Evolutionary conservation across 2,329 filamentous ascomycete species (phyloP).

Genomic region (Furcasterigmium sp.): DNA sequence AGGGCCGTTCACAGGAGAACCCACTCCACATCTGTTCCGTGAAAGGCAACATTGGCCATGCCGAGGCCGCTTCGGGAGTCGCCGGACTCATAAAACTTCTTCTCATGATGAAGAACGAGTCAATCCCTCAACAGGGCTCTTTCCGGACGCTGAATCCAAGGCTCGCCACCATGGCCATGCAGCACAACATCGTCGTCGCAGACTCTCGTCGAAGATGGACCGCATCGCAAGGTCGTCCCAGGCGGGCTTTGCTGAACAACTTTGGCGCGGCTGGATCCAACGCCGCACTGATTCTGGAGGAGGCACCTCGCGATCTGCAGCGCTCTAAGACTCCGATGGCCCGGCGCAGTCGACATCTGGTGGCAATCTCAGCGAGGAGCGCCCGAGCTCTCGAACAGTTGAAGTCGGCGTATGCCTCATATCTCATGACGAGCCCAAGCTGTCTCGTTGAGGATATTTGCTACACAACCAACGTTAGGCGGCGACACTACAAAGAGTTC

Average conservation of each 20-base stretch:
- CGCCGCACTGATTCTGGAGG: conserved; percentile 15
- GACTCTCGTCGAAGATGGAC: not conserved
- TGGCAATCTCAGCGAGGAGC: not conserved
- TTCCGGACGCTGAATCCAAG: conserved; percentile 21
- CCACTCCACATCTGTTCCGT: conserved; percentile 4
- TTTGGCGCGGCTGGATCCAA: conserved; percentile 25
- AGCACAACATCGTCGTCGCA: not conserved
- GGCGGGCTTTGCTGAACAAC: conserved; percentile 26
- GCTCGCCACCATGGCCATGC: not conserved
- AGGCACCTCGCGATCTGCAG: not conserved
- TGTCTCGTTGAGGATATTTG: conserved; percentile 11
- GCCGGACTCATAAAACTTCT: conserved; percentile 18
- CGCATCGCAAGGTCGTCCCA: conserved; percentile 2
- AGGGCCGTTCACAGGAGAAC: not conserved
- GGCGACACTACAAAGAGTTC: conserved; percentile 8
- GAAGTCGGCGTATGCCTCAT: not conserved
- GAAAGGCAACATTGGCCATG: conserved; percentile 36
- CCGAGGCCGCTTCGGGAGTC: conserved; percentile 14
- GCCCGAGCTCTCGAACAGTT: not conserved
- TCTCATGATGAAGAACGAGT: conserved; percentile 16
- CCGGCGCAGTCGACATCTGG: not conserved
- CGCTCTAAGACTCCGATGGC: no score
- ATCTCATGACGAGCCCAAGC: not conserved
- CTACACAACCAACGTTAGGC: conserved; percentile 16
- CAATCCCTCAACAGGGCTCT: conserved; percentile 16